Conservation (phyloP, 2,329 filamentous ascomycete species). For the Hawksworthiomyces lignivorus region DNA sequence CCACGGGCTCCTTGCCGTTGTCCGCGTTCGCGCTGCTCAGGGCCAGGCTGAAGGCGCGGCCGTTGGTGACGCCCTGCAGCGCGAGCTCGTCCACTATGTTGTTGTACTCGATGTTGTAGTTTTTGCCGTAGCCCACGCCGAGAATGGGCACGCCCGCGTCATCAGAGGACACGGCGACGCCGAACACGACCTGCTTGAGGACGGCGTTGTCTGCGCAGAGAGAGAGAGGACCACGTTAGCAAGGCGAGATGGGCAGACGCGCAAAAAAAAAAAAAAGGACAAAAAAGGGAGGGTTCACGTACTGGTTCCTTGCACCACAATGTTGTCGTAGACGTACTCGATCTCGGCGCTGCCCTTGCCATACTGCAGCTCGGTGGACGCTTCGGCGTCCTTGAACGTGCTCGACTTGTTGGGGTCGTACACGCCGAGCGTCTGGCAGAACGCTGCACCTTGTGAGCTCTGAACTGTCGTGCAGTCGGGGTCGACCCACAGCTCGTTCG, state of each 20-base stretch:
- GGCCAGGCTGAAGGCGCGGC: slow-evolving; percentile 25
- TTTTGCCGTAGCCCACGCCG: slow-evolving; percentile 59
- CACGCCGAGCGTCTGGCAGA: slow-evolving; percentile 32
- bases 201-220: slow-evolving; percentile 24
- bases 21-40: slow-evolving; percentile 19
- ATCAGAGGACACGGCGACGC: slow-evolving; percentile 41
- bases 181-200: slow-evolving; percentile 47
- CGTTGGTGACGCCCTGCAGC: slow-evolving; percentile 38
- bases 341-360: slow-evolving; percentile 37
- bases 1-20: slow-evolving; percentile 9
- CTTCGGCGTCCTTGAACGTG: slow-evolving; percentile 20
- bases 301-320: slow-evolving; percentile 21
- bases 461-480: slow-evolving; percentile 42
- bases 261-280: not conserved
- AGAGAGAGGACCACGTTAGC: too few species aligned
- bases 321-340: slow-evolving; percentile 32
- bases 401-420: slow-evolving; percentile 31
- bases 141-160: slow-evolving; percentile 49
- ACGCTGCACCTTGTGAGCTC: slow-evolving; percentile 22
- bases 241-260: too few species aligned
- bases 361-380: slow-evolving; percentile 31
- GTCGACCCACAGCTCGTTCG: slow-evolving; percentile 52
- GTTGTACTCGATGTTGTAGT: slow-evolving; percentile 27
- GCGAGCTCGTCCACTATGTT: slow-evolving; percentile 40
- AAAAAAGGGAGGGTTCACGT: too few species aligned